Evolutionary conservation across 2,329 filamentous ascomycete species (phyloP).

Genomic region (Nigrospora sphaerica): DNA sequence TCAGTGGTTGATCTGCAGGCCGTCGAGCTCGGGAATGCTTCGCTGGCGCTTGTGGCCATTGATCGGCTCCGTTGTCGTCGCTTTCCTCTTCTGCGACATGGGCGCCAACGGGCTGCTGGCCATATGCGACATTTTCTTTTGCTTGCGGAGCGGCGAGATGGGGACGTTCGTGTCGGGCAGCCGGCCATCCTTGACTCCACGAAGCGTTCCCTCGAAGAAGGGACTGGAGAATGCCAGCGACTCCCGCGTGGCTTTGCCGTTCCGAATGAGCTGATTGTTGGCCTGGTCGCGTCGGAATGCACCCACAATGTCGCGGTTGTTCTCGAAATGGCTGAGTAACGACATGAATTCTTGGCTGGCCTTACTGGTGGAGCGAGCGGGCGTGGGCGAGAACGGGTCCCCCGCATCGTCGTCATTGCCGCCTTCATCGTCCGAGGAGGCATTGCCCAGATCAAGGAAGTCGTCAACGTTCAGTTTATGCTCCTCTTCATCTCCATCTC

Average conservation of each 20-base stretch:
- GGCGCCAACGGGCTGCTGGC: constrained; percentile 43
- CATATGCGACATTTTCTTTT: constrained; percentile 40
- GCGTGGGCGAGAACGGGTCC: constrained; percentile 42
- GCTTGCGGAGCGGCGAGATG: constrained; percentile 60
- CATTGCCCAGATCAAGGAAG: constrained; percentile 59
- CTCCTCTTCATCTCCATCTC: constrained; percentile 59
- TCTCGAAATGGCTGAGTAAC: constrained; percentile 61
- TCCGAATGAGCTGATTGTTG: constrained; percentile 53
- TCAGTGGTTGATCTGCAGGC: constrained; percentile 3
- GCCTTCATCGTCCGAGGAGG: constrained; percentile 52
- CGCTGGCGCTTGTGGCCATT: constrained; percentile 48
- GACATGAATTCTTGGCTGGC: constrained; percentile 42
- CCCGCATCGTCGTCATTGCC: constrained; percentile 37
- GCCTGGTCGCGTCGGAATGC: constrained; percentile 68
- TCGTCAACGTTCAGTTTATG: constrained; percentile 61
- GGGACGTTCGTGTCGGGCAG: constrained; percentile 59
- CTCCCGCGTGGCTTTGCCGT: constrained; percentile 53
- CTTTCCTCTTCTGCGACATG: constrained; percentile 48
- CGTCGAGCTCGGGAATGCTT: constrained; percentile 50
- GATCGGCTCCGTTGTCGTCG: constrained; percentile 35
- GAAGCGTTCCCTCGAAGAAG: constrained; percentile 52
- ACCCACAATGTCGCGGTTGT: constrained; percentile 61
- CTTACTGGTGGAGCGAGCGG: constrained; percentile 38
- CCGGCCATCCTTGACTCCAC: constrained; percentile 58
- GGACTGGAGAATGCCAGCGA: constrained; percentile 56